phyloP scores from a whole-genome alignment of 306 rosid species.

The Gastrolobium bilobum region DNA sequence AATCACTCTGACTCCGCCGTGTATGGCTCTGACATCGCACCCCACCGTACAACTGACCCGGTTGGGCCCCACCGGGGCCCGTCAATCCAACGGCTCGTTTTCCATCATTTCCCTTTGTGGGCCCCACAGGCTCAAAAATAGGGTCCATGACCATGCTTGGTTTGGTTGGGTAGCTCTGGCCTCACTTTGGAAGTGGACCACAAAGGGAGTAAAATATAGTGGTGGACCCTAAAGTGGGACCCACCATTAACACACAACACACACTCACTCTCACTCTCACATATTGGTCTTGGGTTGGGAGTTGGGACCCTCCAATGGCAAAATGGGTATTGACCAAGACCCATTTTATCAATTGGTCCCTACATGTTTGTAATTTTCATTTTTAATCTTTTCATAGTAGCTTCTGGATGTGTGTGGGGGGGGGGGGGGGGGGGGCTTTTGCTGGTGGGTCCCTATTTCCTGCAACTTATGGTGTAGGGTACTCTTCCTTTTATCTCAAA shows the following conservation, averaged over 20 bases:
- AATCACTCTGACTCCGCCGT: background rate
- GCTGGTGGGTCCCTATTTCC: slow-evolving; percentile 47
- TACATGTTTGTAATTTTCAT: slow-evolving; percentile 15
- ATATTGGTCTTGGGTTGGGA: background rate
- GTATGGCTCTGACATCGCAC: slow-evolving; percentile 37
- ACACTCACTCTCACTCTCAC: background rate
- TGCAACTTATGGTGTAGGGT: slow-evolving; percentile 49
- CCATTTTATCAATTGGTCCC: slow-evolving; percentile 45
- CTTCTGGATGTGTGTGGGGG: no score
- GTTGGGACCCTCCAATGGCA: slow-evolving; percentile 46
- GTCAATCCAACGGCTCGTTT: slow-evolving; percentile 30
- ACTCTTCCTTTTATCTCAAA: slow-evolving; percentile 19
- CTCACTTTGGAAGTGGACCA: slow-evolving; percentile 48
- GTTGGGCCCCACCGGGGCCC: slow-evolving; percentile 37
- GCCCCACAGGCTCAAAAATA: background rate
- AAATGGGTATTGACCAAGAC: slow-evolving; percentile 32
- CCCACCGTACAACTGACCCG: slow-evolving; percentile 27
- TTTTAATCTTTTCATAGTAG: background rate
- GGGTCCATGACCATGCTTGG: slow-evolving; percentile 30
- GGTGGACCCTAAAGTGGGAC: slow-evolving; percentile 52
- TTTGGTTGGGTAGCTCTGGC: slow-evolving; percentile 19
- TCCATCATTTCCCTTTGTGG: background rate
- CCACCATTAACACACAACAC: slow-evolving; percentile 50
- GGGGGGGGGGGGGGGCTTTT: slow-evolving; percentile 52
- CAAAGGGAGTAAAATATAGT: slow-evolving; percentile 12